A percentile compares a stretch with the other conserved stretches of the same genome.
Conservation (phyloP, 192 early-diverging fungal species). For the Dissophora ornata region DNA sequence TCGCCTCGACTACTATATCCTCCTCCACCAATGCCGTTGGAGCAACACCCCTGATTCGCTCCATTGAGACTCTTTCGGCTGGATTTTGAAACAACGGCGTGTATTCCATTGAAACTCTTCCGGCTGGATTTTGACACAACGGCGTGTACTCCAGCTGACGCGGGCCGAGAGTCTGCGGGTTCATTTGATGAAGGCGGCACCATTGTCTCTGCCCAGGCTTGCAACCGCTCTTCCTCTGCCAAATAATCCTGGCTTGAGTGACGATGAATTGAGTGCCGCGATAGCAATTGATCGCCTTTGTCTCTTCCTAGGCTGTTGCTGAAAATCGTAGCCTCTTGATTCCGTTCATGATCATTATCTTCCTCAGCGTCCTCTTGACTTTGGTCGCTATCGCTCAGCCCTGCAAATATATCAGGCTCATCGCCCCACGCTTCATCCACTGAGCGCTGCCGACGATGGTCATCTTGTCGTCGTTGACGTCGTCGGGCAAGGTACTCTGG, state of each 20-base stretch:
- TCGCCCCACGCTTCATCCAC: constrained; percentile 46
- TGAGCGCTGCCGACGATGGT: constrained; percentile 13
- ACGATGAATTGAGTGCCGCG: constrained; percentile 21
- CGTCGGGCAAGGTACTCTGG: constrained; percentile 35
- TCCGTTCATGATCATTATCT: neutral
- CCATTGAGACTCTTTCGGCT: constrained; percentile 40
- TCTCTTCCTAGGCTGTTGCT: constrained; percentile 1
- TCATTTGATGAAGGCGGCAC: neutral
- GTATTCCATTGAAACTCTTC: too few species aligned
- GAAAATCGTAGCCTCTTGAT: neutral
- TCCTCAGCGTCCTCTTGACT: constrained; percentile 10
- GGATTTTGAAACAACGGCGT: constrained; percentile 41
- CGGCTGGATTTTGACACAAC: constrained; percentile 48
- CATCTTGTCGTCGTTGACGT: neutral
- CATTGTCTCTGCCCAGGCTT: constrained; percentile 20
- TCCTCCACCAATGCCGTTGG: constrained; percentile 20
- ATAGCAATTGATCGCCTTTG: constrained; percentile 13
- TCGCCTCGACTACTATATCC: constrained; percentile 44
- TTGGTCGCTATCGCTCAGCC: constrained; percentile 33
- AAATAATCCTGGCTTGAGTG: constrained; percentile 28
- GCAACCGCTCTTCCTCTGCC: constrained; percentile 19
- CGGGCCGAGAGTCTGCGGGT: constrained; percentile 5
- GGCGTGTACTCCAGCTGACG: constrained; percentile 18
- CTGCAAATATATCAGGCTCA: constrained; percentile 48
- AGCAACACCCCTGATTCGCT: neutral